Base-by-base conservation (phyloP, 2,329 filamentous ascomycete genomes). In the Triangularia verruculosa region DNA sequence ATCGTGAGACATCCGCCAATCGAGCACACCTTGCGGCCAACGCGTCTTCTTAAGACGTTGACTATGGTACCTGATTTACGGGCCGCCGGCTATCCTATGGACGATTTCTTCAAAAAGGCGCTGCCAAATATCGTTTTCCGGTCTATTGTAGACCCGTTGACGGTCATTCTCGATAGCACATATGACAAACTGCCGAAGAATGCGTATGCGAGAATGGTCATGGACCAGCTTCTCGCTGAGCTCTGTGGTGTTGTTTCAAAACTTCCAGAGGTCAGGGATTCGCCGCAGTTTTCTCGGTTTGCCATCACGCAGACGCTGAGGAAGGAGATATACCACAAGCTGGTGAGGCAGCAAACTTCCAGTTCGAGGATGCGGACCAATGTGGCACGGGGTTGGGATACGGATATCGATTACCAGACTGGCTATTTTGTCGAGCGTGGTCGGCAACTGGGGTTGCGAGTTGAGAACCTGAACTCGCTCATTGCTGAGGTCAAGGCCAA, bases 391-490 rank as follows among this genome's bases (percentile, higher is more conserved):
- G 89, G 90, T 1, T 78, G 78, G 65, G 77, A 81, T 63, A 92
- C 91, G 0, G 92, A 97, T 71, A 85, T 97, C 47, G 86, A 93
- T 54, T 96, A 89, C 71, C 84, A 94, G 69, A 97, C 96, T 74
- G 94, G 93, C 0, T 99, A 94, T 78, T 89, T 99, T 64, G 82
- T 96, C 30, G 82, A 80, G 58, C 84, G 89, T 47, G 95, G 90
- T 0, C 82, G 85, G 70, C 85, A 91, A 73, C 34, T 30, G 25
- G 39, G 57, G 27, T 20, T 52, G 39, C 15, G 34, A 28, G 32
- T 59, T 4, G 17, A 59, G 17, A 59, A 25, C n/a, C 15, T 59
- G 25, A 43, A 59, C 24, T 47, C 57, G 11, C 24, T 59, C 39
- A 52, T 59, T 20, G 34, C 22, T 30, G 34, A 51, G 25, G 57